A percentile compares a stretch with the other conserved stretches of the same genome.
Evolutionary conservation across 495 filamentous ascomycete genomes (phyloP).

Genomic region (Penicillium atrosanguineum): DNA sequence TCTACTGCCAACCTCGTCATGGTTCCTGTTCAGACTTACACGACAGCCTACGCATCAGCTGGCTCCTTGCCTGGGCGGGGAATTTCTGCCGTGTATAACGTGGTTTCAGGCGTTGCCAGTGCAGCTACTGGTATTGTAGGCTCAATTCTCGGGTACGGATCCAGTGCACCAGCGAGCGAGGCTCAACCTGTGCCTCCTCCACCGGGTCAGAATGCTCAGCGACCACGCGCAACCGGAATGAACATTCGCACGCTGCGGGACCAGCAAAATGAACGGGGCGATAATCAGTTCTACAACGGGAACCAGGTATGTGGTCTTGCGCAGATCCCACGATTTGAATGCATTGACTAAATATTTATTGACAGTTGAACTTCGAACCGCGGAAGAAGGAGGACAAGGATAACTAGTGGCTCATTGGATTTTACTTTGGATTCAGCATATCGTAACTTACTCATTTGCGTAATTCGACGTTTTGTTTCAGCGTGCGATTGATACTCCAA

Average conservation of each 20-base stretch:
- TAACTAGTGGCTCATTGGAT: slow-evolving; percentile 2
- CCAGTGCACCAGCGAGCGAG: slow-evolving; percentile 13
- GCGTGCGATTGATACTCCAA: not conserved
- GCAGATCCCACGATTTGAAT: not conserved
- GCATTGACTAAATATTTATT: not conserved
- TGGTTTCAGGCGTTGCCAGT: slow-evolving; percentile 41
- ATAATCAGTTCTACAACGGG: slow-evolving; percentile 80
- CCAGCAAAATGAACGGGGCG: slow-evolving; percentile 46
- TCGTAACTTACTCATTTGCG: not conserved
- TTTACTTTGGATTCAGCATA: not conserved
- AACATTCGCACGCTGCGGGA: slow-evolving; percentile 59
- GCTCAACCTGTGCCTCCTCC: slow-evolving; percentile 10
- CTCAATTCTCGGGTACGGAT: slow-evolving; percentile 54
- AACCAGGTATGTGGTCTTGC: slow-evolving; percentile 63
- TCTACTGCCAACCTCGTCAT: slow-evolving; percentile 83
- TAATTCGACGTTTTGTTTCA: not conserved
- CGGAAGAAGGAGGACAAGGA: slow-evolving; percentile 55
- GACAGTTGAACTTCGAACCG: slow-evolving; percentile 73
- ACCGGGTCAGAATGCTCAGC: slow-evolving; percentile 8
- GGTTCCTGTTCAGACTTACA: slow-evolving; percentile 62
- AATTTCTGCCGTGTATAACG: slow-evolving; percentile 42
- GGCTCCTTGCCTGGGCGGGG: slow-evolving; percentile 41
- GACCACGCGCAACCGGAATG: slow-evolving; percentile 21
- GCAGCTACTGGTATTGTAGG: slow-evolving; percentile 52
- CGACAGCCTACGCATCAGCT: slow-evolving; percentile 54